Evolutionary conservation across 805 yeast genomes (phyloP).

Genomic region (Suhomyces sp.): DNA sequence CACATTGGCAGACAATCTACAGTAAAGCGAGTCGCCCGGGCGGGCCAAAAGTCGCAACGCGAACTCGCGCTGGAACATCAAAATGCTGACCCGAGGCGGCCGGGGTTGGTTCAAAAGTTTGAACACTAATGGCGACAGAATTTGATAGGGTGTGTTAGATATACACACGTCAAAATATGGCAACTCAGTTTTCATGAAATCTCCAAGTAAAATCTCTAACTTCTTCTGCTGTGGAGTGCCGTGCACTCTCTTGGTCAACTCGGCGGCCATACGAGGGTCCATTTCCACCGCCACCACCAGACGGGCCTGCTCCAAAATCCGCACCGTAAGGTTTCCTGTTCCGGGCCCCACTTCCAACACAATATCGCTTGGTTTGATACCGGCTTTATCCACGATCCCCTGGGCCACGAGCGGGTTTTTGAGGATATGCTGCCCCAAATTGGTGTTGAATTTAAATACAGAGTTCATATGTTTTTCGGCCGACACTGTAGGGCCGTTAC

Average conservation of each 20-base stretch:
- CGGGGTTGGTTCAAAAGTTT: constrained; percentile 84
- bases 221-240: constrained; percentile 94
- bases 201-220: constrained; percentile 88
- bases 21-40: constrained; percentile 93
- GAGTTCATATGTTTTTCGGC: constrained; percentile 71
- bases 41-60: constrained; percentile 90
- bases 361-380: constrained; percentile 84
- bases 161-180: constrained; percentile 96
- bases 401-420: constrained; percentile 97
- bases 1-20: constrained; percentile 92
- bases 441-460: constrained; percentile 95
- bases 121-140: constrained; percentile 94
- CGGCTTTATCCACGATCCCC: constrained; percentile 96
- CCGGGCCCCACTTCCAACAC: constrained; percentile 99
- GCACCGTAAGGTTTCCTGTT: constrained; percentile 94
- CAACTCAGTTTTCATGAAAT: constrained; percentile 90
- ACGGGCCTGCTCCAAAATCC: constrained; percentile 87
- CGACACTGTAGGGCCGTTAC: constrained; percentile 54
- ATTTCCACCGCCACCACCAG: constrained; percentile 96
- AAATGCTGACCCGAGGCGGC: constrained; percentile 92
- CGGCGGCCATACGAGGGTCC: constrained; percentile 99
- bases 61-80: constrained; percentile 97
- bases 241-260: constrained; percentile 92
- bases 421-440: constrained; percentile 93
- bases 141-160: constrained; percentile 96